Conservation (phyloP, 129 eudicot genomes). For the Lactuca sativa region DNA sequence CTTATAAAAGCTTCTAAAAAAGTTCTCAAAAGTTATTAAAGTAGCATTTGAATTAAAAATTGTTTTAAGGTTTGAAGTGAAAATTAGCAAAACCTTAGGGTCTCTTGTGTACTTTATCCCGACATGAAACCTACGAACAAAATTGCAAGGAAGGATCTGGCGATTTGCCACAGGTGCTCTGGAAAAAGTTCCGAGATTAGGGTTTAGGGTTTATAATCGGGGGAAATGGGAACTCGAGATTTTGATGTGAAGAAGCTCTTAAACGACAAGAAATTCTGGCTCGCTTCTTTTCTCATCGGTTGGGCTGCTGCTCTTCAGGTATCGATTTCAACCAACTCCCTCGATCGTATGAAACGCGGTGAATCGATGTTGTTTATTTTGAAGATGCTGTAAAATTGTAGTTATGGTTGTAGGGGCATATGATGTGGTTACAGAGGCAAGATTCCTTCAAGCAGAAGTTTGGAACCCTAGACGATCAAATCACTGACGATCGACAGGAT, state of each 20-base stretch:
- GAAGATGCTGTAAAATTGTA: neutral
- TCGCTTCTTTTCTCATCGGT: constrained; percentile 69
- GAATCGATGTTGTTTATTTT: neutral
- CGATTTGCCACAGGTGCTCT: neutral
- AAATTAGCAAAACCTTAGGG: constrained; percentile 5
- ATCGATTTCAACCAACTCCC: neutral
- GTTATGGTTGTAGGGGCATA: constrained; percentile 65
- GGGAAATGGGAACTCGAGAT: constrained; percentile 52
- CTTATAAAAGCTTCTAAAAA: too few relatives aligned
- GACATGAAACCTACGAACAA: constrained; percentile 6
- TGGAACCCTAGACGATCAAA: constrained; percentile 50
- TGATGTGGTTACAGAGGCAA: constrained; percentile 93
- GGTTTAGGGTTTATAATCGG: constrained; percentile 36
- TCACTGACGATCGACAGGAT: constrained; percentile 31
- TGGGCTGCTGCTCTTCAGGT: constrained; percentile 99
- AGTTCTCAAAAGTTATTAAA: too few relatives aligned
- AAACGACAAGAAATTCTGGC: constrained; percentile 71
- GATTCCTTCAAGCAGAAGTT: constrained; percentile 88
- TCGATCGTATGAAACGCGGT: constrained; percentile 5
- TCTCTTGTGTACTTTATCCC: neutral
- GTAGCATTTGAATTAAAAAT: too few relatives aligned
- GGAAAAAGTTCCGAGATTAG: constrained; percentile 3
- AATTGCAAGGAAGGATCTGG: neutral
- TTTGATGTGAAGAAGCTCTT: constrained; percentile 51
- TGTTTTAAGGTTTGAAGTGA: constrained; percentile 1